Conservation (phyloP, 2,329 filamentous ascomycete species). For the Aspergillus terreus region DNA sequence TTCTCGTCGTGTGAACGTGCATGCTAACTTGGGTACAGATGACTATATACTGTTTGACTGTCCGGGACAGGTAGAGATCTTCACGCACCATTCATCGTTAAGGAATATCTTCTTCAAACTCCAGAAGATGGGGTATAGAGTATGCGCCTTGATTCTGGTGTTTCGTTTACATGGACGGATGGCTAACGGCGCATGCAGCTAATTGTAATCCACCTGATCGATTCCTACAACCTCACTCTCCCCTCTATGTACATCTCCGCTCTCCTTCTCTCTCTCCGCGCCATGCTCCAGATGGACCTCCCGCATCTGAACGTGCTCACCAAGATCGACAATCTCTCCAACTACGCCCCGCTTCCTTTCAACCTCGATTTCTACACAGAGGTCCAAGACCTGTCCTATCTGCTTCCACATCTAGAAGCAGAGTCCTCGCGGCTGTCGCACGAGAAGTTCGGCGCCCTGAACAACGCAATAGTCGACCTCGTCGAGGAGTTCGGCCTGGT, state of each 20-base stretch:
- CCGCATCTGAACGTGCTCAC: constrained; percentile 94
- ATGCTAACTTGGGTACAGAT: constrained; percentile 45
- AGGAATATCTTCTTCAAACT: constrained; percentile 88
- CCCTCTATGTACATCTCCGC: constrained; percentile 95
- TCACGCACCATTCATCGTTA: constrained; percentile 89
- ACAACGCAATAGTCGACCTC: constrained; percentile 79
- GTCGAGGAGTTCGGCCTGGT: constrained; percentile 89
- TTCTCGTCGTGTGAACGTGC: background rate
- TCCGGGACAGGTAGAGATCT: constrained; percentile 93
- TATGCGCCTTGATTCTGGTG: constrained; percentile 44
- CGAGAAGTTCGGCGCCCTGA: constrained; percentile 77
- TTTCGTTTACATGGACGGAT: background rate
- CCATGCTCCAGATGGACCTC: constrained; percentile 98
- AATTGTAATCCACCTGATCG: constrained; percentile 87
- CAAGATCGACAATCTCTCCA: constrained; percentile 90
- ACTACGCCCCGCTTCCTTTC: constrained; percentile 84
- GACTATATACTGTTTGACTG: constrained; percentile 96
- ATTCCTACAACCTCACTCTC: constrained; percentile 88
- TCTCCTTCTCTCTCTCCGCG: constrained; percentile 83
- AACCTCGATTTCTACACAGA: constrained; percentile 97
- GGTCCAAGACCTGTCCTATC: constrained; percentile 84
- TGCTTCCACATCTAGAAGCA: constrained; percentile 73
- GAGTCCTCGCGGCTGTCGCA: constrained; percentile 69
- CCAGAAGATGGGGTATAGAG: constrained; percentile 87
- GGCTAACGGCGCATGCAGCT: constrained; percentile 54